A percentile compares a stretch with the other conserved stretches of the same genome.
phyloP scores from a whole-genome alignment of 2,329 filamentous ascomycete genomes.

The Annulohypoxylon truncatum region DNA sequence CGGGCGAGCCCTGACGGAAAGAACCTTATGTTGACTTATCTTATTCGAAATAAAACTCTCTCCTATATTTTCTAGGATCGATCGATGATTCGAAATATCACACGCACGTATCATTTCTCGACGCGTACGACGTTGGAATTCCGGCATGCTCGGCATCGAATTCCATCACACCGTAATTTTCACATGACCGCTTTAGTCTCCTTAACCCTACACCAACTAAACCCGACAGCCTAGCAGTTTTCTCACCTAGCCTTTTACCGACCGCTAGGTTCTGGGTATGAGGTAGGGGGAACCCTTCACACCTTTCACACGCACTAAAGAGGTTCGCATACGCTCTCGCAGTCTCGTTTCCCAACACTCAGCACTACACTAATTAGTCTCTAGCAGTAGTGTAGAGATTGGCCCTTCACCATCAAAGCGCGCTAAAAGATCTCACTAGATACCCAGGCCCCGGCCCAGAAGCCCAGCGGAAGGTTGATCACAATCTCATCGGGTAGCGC shows the following conservation, averaged over 20 bases:
- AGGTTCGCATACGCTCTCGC: background rate
- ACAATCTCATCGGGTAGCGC: background rate
- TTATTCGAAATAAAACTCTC: background rate
- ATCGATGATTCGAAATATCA: background rate
- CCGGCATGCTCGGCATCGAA: background rate
- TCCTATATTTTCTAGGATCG: background rate
- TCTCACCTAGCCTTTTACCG: background rate
- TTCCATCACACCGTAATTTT: conserved; percentile 5
- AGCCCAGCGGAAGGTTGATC: background rate
- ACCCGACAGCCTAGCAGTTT: background rate
- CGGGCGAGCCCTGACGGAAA: background rate
- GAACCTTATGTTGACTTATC: conserved; percentile 1
- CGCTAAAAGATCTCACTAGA: background rate
- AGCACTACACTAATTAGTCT: background rate
- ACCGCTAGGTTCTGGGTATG: background rate
- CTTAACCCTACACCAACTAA: background rate
- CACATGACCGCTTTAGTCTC: background rate
- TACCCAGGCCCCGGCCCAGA: background rate
- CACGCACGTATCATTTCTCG: background rate
- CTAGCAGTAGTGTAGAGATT: too few species aligned
- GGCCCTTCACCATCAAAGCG: background rate
- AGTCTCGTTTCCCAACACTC: background rate
- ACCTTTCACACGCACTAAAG: background rate
- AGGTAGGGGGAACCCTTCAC: background rate
- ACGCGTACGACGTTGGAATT: background rate